Base-by-base conservation (phyloP, 495 filamentous ascomycete species). In the Penicillium canariense region DNA sequence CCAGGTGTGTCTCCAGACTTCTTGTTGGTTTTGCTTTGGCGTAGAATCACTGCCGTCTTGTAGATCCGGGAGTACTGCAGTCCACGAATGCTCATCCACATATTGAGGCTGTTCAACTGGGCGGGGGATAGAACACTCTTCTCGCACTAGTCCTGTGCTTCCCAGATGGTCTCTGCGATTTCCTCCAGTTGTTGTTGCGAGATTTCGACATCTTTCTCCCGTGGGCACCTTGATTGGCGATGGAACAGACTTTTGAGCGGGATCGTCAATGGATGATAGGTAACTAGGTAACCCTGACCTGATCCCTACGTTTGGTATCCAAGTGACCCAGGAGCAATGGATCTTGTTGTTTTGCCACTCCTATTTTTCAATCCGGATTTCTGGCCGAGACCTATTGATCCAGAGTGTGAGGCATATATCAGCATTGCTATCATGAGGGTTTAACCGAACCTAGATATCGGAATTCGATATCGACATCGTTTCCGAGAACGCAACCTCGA, bases 321-420 rank as follows among this genome's bases (percentile, higher is more conserved):
- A 32, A 17, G 45, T 35, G 5, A 17, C 12, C 22, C 26, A 27
- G 14, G 39, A 34, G 27, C 51, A 42, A 48, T 54, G 43, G 5
- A 20, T 20, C 11, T 31, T n/a, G 31, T 40, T 23, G 34, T 54
- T 47, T 25, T 30, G 51, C 0, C 2, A 15, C 43, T 47, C 42
- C 40, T 42, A 39, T 11, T 54, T 54, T n/a, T 48, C 51, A 22
- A 54, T 47, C 23, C 42, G 20, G 32, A 54, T 48, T 48, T 48
- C 31, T 31, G 51, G 51, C 51, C 18, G 30, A 22, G 30, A 39
- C 8, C 43, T n/a, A 20, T 11, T 20, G 3, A 54, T 48, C 9
- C 23, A 18, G 14, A 48, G 51, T 30, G 51, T 54, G 5, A 54
- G n/a, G 43, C 42, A 47, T 27, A 54, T 9, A 3, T 39, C 30